Conservation (phyloP, 2,329 filamentous ascomycete species). For the Nemania diffusa region DNA sequence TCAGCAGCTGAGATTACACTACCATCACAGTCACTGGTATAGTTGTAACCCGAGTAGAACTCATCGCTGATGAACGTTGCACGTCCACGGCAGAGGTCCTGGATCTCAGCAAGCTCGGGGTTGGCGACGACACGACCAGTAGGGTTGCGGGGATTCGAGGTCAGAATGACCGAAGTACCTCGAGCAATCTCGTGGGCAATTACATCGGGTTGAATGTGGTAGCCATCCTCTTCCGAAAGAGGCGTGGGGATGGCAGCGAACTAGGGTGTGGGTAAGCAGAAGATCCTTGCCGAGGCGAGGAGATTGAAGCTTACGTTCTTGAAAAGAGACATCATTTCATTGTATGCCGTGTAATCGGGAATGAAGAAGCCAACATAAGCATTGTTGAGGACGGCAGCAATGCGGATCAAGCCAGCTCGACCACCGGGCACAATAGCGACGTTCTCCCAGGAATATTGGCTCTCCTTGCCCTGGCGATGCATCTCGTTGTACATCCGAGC, state of each 20-base stretch:
- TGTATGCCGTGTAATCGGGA: constrained; percentile 95
- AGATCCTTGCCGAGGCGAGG: constrained; percentile 21
- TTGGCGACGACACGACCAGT: constrained; percentile 89
- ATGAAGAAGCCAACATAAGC: constrained; percentile 94
- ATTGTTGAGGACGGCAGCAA: constrained; percentile 92
- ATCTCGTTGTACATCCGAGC: constrained; percentile 93
- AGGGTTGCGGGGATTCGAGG: constrained; percentile 94
- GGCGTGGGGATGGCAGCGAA: constrained; percentile 90
- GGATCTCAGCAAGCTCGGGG: constrained; percentile 87
- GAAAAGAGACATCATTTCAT: constrained; percentile 95
- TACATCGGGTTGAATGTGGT: constrained; percentile 93
- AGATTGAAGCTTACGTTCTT: constrained; percentile 71
- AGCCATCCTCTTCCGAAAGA: constrained; percentile 84
- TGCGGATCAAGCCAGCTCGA: constrained; percentile 90
- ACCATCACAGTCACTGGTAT: constrained; percentile 91
- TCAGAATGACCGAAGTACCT: constrained; percentile 88
- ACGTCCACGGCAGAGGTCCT: constrained; percentile 89
- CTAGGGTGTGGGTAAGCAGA: constrained; percentile 52
- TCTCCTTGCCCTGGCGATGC: constrained; percentile 86
- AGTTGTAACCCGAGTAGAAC: constrained; percentile 97
- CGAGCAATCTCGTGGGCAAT: constrained; percentile 91
- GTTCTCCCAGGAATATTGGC: constrained; percentile 96
- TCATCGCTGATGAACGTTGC: constrained; percentile 95
- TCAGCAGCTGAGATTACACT: constrained; percentile 87
- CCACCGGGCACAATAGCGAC: constrained; percentile 96